Percentiles rank a stretch among this genome's conserved stretches.
Evolutionary conservation across 2,329 filamentous ascomycete species (phyloP).

Genomic region (Fusarium sp.): DNA sequence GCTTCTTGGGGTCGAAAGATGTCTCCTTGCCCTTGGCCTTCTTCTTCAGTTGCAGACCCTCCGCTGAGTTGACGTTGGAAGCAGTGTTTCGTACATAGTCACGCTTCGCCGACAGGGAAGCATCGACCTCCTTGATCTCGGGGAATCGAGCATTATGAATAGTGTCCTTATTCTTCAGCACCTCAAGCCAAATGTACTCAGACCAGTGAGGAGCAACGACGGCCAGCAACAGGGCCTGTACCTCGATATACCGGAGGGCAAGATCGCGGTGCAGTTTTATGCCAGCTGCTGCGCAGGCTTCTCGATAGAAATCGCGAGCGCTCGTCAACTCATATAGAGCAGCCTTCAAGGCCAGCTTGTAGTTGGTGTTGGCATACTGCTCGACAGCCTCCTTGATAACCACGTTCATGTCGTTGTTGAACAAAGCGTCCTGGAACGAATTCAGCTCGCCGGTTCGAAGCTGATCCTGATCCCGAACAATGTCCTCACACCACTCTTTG

Average conservation of each 20-base stretch:
- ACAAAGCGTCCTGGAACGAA: conserved; percentile 85
- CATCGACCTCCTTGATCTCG: conserved; percentile 69
- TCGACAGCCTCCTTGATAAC: conserved; percentile 80
- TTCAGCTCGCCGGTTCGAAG: conserved; percentile 81
- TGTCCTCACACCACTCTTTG: conserved; percentile 92
- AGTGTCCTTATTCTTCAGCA: conserved; percentile 78
- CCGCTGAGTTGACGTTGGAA: conserved; percentile 81
- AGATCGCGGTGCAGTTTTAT: conserved; percentile 89
- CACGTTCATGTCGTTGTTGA: conserved; percentile 91
- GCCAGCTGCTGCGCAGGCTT: conserved; percentile 77
- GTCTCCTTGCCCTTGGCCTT: conserved; percentile 91
- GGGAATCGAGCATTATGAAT: conserved; percentile 76
- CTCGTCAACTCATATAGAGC: conserved; percentile 91
- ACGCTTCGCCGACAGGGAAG: conserved; percentile 77
- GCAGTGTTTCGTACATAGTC: conserved; percentile 82
- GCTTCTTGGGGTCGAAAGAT: conserved; percentile 87
- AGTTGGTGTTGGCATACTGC: conserved; percentile 82
- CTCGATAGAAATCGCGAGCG: conserved; percentile 90
- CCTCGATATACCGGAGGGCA: conserved; percentile 81
- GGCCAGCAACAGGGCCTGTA: conserved; percentile 83
- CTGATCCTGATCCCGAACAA: conserved; percentile 71
- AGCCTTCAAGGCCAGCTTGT: conserved; percentile 82
- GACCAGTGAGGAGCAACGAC: conserved; percentile 93
- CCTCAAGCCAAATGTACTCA: conserved; percentile 93
- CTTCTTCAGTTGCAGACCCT: conserved; percentile 85